phyloP scores from a whole-genome alignment of 2,329 filamentous ascomycete species.

The Ploettnerulaceae sp. region DNA sequence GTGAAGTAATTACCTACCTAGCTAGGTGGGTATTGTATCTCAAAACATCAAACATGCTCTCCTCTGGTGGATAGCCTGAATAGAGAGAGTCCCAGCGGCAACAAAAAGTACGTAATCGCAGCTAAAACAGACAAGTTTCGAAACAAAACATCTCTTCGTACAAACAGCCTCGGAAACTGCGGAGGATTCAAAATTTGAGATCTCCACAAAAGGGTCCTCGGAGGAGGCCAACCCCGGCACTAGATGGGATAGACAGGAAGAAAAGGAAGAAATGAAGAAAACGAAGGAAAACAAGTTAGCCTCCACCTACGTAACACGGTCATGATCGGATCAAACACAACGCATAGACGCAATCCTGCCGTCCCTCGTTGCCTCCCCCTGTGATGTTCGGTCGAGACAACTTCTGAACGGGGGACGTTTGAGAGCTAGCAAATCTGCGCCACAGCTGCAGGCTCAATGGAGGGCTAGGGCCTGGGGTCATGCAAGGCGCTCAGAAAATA shows the following conservation, averaged over 20 bases:
- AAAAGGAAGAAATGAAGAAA: constrained; percentile 6
- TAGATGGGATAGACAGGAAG: background rate
- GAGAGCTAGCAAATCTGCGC: constrained; percentile 8
- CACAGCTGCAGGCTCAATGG: constrained; percentile 9
- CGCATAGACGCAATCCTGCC: constrained; percentile 14
- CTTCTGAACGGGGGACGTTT: constrained; percentile 13
- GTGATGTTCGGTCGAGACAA: constrained; percentile 12
- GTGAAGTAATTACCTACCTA: too few relatives aligned
- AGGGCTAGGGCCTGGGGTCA: background rate
- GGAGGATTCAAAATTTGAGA: constrained; percentile 14
- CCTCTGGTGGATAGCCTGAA: background rate
- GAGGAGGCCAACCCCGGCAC: constrained; percentile 9
- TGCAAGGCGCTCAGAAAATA: background rate
- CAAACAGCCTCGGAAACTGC: constrained; percentile 8
- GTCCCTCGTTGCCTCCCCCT: constrained; percentile 4
- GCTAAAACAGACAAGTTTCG: constrained; percentile 13
- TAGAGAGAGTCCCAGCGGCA: background rate
- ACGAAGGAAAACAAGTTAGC: constrained; percentile 12
- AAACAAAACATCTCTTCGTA: constrained; percentile 14
- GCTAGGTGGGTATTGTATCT: too few relatives aligned
- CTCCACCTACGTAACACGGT: constrained; percentile 9
- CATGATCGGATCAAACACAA: constrained; percentile 18
- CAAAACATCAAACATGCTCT: constrained; percentile 2
- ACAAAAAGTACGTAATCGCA: background rate
- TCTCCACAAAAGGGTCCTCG: constrained; percentile 6